Base-by-base conservation (phyloP, 306 rosid species). In the Dryas alaskensis region DNA sequence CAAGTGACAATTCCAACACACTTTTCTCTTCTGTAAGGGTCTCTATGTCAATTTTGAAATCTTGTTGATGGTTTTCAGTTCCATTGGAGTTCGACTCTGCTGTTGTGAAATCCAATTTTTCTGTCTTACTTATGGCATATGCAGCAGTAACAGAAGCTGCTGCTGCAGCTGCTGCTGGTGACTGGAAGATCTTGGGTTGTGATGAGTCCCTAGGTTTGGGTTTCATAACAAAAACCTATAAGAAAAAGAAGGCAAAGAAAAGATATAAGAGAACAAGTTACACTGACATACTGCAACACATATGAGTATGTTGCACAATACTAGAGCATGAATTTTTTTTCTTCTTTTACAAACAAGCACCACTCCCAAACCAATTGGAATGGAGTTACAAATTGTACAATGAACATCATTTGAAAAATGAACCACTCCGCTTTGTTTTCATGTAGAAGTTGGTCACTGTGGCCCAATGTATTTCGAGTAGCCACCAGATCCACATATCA, bases 101-200 rank as follows among this genome's bases (percentile, higher is more conserved):
- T 42, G 79, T 83, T 5, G 75, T 22, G 65, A 77, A 82, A 85
- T 91, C 88, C 67, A 88, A 73, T 75, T 84, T 92, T 83, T 88
- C 96, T 70, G 90, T 80, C 81, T 89, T 92, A 69, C 89, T 84
- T 67, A 95, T 84, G 60, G 99, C 99, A 84, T 90, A 95, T 54
- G 99, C 98, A 70, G 96, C 97, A 77, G 89, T 84, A 67, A 95
- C 99, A 74, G 99, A 95, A 70, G 99, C 98, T 4, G 99, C 99
- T 0, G 99, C 98, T 0, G 99, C 99, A 0, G 99, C 99, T 0
- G 99, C 99, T 0, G 99, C 98, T 14, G 99, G 95, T 10, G 99
- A 95, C 81, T 83, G 98, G 81, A 90, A 90, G 74, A 95, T 95
- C 85, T 95, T 95, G 69, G 93, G 99, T 60, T 76, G 88, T 52